phyloP scores from a whole-genome alignment of 371 early-diverging fungal genomes.

The Rhizomucor pusillus region DNA sequence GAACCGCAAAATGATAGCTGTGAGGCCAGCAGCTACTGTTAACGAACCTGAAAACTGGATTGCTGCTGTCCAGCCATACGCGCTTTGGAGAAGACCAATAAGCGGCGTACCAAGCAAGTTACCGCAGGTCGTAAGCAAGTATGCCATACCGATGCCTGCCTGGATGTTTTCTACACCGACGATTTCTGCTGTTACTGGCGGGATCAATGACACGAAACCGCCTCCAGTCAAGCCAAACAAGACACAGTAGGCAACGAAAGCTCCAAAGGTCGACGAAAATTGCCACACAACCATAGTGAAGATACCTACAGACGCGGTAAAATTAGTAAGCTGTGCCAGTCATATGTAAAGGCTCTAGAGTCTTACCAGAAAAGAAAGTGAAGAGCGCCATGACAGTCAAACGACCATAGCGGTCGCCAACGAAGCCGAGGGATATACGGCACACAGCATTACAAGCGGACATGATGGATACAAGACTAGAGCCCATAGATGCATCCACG shows the following conservation, averaged over 20 bases:
- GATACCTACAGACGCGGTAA: conserved; percentile 14
- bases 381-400: conserved; percentile 12
- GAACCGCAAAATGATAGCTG: conserved; percentile 12
- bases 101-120: conserved; percentile 49
- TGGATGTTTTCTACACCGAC: conserved; percentile 45
- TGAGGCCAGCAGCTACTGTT: conserved; percentile 28
- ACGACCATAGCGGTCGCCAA: conserved; percentile 17
- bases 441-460: conserved; percentile 14
- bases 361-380: conserved; percentile 27
- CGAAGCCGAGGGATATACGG: conserved; percentile 31
- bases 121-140: conserved; percentile 1
- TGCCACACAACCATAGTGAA: conserved; percentile 64
- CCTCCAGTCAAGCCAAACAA: conserved; percentile 56
- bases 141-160: conserved; percentile 25
- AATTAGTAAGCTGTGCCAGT: neutral
- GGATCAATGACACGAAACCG: conserved; percentile 46
- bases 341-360: neutral
- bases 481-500: conserved; percentile 7
- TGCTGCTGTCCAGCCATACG: conserved; percentile 43
- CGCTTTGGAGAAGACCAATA: conserved; percentile 40
- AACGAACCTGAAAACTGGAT: conserved; percentile 52
- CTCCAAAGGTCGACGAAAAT: conserved; percentile 48
- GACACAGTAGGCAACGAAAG: conserved; percentile 19
- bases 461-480: conserved; percentile 17
- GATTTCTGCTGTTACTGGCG: conserved; percentile 47